Percentiles rank a stretch among this genome's conserved stretches.
These are phyloP conservation scores for Dendrostoma leiphaemia DNA, from an alignment of 2,329 filamentous ascomycete species.

Conservation along the genomic window DNA sequence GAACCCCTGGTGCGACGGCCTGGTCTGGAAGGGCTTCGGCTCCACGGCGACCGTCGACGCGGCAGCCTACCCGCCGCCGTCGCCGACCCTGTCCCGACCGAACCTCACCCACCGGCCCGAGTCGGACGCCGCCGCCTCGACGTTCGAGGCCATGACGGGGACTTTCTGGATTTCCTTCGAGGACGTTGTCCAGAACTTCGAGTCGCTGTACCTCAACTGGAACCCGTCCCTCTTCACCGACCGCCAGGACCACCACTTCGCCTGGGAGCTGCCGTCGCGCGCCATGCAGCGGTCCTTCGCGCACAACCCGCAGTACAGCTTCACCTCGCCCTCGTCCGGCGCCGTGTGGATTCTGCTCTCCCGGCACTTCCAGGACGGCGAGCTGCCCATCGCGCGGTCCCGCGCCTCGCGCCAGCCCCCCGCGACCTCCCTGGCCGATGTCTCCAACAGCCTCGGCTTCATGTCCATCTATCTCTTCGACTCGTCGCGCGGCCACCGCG, in stretches of 20 bases:
- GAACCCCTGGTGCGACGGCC: slow-evolving; percentile 90
- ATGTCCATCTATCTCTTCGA: slow-evolving; percentile 85
- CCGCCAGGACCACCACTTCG: slow-evolving; percentile 87
- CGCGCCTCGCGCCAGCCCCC: slow-evolving; percentile 23
- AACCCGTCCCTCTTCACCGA: slow-evolving; percentile 80
- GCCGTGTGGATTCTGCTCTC: slow-evolving; percentile 81
- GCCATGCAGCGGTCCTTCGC: slow-evolving; percentile 54
- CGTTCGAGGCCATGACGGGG: slow-evolving; percentile 51
- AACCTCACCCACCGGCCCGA: slow-evolving; percentile 11
- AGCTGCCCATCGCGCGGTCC: slow-evolving; percentile 54
- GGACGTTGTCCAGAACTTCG: slow-evolving; percentile 85
- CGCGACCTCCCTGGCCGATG: slow-evolving; percentile 37
- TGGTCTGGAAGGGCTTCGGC: slow-evolving; percentile 63
- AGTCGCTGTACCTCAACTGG: slow-evolving; percentile 97
- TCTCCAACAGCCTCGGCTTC: slow-evolving; percentile 65
- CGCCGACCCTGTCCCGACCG: slow-evolving; percentile 15
- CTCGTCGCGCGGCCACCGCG: slow-evolving; percentile 56
- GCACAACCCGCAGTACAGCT: slow-evolving; percentile 70
- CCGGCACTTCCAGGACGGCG: slow-evolving; percentile 76
- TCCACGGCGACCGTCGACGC: slow-evolving; percentile 30
- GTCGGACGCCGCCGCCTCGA: slow-evolving; percentile 23
- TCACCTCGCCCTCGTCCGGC: slow-evolving; percentile 56
- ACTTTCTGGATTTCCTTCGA: slow-evolving; percentile 93
- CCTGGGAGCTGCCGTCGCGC: slow-evolving; percentile 63
- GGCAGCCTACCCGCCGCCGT: slow-evolving; percentile 20